Evolutionary conservation across 2,329 filamentous ascomycete species (phyloP).

Genomic region (Talaromyces sp.): DNA sequence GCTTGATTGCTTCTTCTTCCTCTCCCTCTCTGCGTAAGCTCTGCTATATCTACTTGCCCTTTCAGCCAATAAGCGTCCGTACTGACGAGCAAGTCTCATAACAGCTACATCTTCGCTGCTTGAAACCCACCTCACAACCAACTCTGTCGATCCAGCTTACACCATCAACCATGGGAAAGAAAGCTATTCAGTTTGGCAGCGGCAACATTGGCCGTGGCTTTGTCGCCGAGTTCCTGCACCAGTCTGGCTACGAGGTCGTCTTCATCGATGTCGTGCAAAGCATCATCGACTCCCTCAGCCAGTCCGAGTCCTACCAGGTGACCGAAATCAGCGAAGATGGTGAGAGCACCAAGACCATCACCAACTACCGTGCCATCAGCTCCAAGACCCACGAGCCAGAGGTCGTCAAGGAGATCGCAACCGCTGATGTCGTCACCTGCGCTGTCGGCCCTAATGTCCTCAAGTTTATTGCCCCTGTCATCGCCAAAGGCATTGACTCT

Average conservation of each 20-base stretch:
- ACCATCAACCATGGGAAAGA: slow-evolving; percentile 27
- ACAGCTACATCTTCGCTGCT: not conserved
- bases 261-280: slow-evolving; percentile 89
- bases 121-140: not conserved
- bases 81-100: not conserved
- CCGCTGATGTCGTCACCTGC: slow-evolving; percentile 88
- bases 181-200: slow-evolving; percentile 78
- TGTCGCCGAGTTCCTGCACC: slow-evolving; percentile 85
- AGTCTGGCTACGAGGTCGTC: slow-evolving; percentile 91
- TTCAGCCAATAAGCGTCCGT: not conserved
- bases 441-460: slow-evolving; percentile 95
- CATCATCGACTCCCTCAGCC: slow-evolving; percentile 74
- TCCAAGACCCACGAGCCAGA: slow-evolving; percentile 77
- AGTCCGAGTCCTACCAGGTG: slow-evolving; percentile 73
- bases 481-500: slow-evolving; percentile 85
- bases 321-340: slow-evolving; percentile 86
- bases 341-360: slow-evolving; percentile 74
- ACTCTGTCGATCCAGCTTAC: not conserved
- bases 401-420: slow-evolving; percentile 76
- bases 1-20: not conserved
- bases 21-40: not conserved
- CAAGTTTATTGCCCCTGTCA: slow-evolving; percentile 91
- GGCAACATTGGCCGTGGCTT: slow-evolving; percentile 85
- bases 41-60: not conserved
- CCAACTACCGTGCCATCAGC: slow-evolving; percentile 96